Conservation (phyloP, 2,329 filamentous ascomycete species). For the Fusarium robinianum region DNA sequence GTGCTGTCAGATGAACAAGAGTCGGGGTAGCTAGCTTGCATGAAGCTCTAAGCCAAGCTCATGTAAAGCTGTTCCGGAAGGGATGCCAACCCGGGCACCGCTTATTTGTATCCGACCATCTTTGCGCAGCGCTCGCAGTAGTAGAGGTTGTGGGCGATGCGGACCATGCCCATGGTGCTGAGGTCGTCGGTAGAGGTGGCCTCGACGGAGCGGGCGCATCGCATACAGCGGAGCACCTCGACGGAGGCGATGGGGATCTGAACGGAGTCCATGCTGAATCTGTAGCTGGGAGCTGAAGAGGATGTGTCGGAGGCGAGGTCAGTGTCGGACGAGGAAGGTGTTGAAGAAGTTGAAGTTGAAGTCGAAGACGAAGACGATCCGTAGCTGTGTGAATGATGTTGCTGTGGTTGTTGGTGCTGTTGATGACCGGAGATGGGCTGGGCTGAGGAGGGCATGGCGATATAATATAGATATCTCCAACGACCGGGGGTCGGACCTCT, state of each 20-base stretch:
- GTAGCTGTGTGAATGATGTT: too few species aligned
- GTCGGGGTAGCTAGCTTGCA: too few species aligned
- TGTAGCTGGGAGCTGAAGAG: constrained; percentile 46
- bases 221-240: constrained; percentile 65
- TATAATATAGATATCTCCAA: constrained; percentile 29
- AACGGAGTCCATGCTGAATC: constrained; percentile 56
- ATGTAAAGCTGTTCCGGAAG: too few species aligned
- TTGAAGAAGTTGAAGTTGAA: constrained; percentile 25
- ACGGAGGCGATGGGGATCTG: constrained; percentile 56
- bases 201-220: constrained; percentile 64
- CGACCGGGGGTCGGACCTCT: too few species aligned
- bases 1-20: neutral
- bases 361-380: constrained; percentile 33
- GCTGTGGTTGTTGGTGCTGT: too few species aligned
- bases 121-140: constrained; percentile 68
- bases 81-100: too few species aligned
- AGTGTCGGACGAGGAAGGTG: constrained; percentile 26
- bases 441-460: constrained; percentile 22
- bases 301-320: constrained; percentile 35
- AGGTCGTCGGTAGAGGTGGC: constrained; percentile 64
- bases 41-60: too few species aligned
- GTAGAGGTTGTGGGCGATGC: constrained; percentile 67
- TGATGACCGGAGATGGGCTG: constrained; percentile 26
- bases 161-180: constrained; percentile 63
- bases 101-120: constrained; percentile 66